Conservation (phyloP, 306 rosid species). For the Lupinus albus region DNA sequence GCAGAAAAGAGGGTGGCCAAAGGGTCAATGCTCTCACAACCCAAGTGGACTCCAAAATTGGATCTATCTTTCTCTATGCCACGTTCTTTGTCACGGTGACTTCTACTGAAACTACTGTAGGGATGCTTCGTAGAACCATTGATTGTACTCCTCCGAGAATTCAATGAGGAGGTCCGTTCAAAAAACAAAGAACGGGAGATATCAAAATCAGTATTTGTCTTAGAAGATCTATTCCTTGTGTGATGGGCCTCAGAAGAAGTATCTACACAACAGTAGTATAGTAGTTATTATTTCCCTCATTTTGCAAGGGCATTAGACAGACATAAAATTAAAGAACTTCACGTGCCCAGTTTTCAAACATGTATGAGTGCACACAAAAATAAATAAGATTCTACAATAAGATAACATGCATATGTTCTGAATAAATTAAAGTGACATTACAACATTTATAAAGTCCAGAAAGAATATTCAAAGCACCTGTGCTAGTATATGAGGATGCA, state of each 20-base stretch:
- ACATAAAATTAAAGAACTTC: background rate
- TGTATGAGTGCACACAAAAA: background rate
- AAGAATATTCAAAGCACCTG: slow-evolving; percentile 50
- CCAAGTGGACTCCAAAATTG: slow-evolving; percentile 73
- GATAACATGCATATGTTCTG: background rate
- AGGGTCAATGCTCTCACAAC: slow-evolving; percentile 69
- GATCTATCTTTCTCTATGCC: slow-evolving; percentile 88
- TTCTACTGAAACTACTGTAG: slow-evolving; percentile 90
- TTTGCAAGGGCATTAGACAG: background rate
- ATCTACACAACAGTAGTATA: slow-evolving; percentile 54
- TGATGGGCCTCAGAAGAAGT: slow-evolving; percentile 54
- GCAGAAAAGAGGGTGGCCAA: slow-evolving; percentile 57
- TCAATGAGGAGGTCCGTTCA: slow-evolving; percentile 78
- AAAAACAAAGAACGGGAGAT: slow-evolving; percentile 66
- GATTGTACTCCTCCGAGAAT: slow-evolving; percentile 73
- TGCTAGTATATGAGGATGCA: slow-evolving; percentile 63
- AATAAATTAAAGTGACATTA: background rate
- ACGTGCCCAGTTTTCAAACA: slow-evolving; percentile 1
- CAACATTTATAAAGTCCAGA: background rate
- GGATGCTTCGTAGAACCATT: slow-evolving; percentile 94
- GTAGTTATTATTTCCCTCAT: slow-evolving; percentile 14
- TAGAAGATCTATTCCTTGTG: slow-evolving; percentile 66
- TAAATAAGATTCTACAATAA: background rate
- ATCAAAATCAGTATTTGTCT: slow-evolving; percentile 67
- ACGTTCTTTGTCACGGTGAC: slow-evolving; percentile 86